Evolutionary conservation across 1,284 basidiomycete genomes (phyloP).

Genomic region (Hortiboletus rubellus): DNA sequence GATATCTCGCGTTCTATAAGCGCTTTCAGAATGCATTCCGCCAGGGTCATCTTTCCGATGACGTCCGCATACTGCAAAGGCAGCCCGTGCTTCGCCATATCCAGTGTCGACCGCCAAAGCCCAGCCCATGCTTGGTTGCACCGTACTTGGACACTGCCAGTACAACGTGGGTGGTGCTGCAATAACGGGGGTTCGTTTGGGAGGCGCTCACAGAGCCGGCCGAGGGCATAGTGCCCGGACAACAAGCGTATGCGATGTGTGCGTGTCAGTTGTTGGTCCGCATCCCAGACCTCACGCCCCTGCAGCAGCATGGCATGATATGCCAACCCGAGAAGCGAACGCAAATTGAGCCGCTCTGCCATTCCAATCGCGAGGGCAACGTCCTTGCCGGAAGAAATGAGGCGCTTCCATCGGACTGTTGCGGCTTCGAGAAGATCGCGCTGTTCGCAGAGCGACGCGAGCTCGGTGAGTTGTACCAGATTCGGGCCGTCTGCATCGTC

Average conservation of each 20-base stretch:
- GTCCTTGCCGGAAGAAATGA: conserved; percentile 44
- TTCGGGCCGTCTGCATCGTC: conserved; percentile 36
- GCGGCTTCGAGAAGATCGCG: conserved; percentile 43
- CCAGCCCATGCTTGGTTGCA: conserved; percentile 43
- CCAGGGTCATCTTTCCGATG: conserved; percentile 41
- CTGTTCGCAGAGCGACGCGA: conserved; percentile 47
- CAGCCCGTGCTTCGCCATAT: conserved; percentile 38
- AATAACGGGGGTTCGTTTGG: conserved; percentile 40
- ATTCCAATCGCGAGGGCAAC: conserved; percentile 43
- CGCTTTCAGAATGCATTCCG: conserved; percentile 43
- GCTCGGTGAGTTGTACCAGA: conserved; percentile 45
- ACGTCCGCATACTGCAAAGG: conserved; percentile 42
- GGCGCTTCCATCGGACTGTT: conserved; percentile 42
- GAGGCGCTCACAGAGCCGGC: conserved; percentile 43
- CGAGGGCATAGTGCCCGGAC: conserved; percentile 45
- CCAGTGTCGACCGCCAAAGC: conserved; percentile 43
- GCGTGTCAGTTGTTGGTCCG: conserved; percentile 38
- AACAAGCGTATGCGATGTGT: conserved; percentile 44
- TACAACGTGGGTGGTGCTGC: conserved; percentile 41
- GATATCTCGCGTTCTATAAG: conserved; percentile 43
- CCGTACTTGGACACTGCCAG: conserved; percentile 39
- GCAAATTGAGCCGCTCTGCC: conserved; percentile 45
- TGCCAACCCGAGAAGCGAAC: conserved; percentile 41
- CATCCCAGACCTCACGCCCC: conserved; percentile 44
- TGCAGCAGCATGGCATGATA: conserved; percentile 47